Conservation (phyloP, 225 moss, liverwort and hornwort species). For the Polytrichum commune region DNA sequence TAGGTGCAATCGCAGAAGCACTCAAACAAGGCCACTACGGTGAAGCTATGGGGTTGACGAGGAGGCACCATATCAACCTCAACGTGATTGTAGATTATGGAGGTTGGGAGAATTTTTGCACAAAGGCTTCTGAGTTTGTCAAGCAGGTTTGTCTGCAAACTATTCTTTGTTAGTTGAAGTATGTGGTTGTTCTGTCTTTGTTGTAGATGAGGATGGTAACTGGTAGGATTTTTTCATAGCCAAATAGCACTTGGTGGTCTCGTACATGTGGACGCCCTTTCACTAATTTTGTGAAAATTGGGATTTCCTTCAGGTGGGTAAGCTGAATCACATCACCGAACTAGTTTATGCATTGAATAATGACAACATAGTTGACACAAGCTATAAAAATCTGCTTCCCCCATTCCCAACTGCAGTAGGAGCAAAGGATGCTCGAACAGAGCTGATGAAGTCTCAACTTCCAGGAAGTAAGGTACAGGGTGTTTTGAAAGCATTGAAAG, state of each 20-base stretch:
- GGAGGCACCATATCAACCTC: conserved; percentile 89
- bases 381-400: conserved; percentile 69
- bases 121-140: conserved; percentile 63
- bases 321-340: conserved; percentile 81
- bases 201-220: too few species aligned
- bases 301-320: conserved; percentile 49
- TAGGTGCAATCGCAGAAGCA: conserved; percentile 83
- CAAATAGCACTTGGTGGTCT: too few species aligned
- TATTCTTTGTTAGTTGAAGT: background rate
- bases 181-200: too few species aligned
- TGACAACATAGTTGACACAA: conserved; percentile 71
- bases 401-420: conserved; percentile 24
- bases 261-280: too few species aligned
- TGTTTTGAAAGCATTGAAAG: conserved; percentile 72
- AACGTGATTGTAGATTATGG: conserved; percentile 95
- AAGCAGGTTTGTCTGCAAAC: conserved; percentile 45
- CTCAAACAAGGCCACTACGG: conserved; percentile 53
- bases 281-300: background rate
- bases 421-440: conserved; percentile 24
- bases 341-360: conserved; percentile 72
- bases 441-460: conserved; percentile 38
- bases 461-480: conserved; percentile 62
- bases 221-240: too few species aligned
- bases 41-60: conserved; percentile 73
- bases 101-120: conserved; percentile 82